A percentile compares a stretch with the other conserved stretches of the same genome.
phyloP scores from a whole-genome alignment of 106 monocot genomes.

The Dendrobium nobile region DNA sequence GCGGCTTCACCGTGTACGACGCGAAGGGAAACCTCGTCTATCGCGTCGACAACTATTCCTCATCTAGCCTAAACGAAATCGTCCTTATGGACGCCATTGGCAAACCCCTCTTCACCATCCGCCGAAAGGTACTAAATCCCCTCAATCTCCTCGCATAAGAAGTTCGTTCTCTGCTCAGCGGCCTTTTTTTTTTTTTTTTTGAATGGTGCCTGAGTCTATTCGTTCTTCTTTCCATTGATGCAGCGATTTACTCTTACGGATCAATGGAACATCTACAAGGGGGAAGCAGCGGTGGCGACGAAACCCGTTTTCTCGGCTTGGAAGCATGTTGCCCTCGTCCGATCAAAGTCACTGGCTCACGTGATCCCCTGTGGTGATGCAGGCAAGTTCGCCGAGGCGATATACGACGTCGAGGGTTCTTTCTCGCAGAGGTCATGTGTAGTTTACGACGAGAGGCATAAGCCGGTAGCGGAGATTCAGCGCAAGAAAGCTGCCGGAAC shows the following conservation, averaged over 20 bases:
- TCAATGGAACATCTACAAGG: slow-evolving; percentile 46
- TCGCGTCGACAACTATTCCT: slow-evolving; percentile 57
- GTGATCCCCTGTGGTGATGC: slow-evolving; percentile 8
- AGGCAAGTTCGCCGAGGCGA: background rate
- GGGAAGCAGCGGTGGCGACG: slow-evolving; percentile 22
- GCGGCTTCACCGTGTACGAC: slow-evolving; percentile 59
- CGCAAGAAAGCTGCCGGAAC: slow-evolving; percentile 24
- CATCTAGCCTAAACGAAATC: slow-evolving; percentile 21
- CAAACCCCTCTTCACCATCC: slow-evolving; percentile 42
- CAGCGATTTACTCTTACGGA: slow-evolving; percentile 43
- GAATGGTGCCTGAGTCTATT: background rate
- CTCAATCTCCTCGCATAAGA: background rate
- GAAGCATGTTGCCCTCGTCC: slow-evolving; percentile 15
- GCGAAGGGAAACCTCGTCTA: slow-evolving; percentile 31
- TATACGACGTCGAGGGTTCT: slow-evolving; percentile 37
- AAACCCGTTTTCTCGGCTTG: slow-evolving; percentile 25
- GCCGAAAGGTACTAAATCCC: slow-evolving; percentile 29
- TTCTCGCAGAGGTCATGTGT: slow-evolving; percentile 28
- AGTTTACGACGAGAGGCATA: slow-evolving; percentile 15
- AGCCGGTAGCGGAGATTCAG: slow-evolving; percentile 22
- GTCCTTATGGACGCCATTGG: slow-evolving; percentile 69
- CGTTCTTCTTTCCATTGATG: background rate
- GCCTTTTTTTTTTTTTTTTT: background rate
- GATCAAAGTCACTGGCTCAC: slow-evolving; percentile 16
- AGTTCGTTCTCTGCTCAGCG: background rate